Percentiles rank a stretch among this genome's conserved stretches.
These are phyloP conservation scores for Gigaspora rosea DNA, from an alignment of 192 early-diverging fungal species.

Conservation along the genomic window DNA sequence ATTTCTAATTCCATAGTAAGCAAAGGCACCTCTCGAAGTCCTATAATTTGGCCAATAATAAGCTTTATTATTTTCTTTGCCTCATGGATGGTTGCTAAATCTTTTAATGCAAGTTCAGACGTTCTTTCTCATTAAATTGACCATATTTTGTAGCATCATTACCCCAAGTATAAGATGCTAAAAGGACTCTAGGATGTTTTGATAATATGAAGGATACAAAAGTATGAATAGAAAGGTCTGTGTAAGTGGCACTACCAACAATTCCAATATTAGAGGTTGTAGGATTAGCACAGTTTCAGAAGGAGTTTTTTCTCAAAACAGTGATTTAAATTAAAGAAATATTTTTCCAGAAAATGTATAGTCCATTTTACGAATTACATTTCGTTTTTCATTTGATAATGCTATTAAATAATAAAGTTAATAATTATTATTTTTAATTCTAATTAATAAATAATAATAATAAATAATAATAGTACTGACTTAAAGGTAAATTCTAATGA, in stretches of 20 bases:
- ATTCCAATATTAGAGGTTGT: background rate
- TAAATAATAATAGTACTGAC: too few species aligned
- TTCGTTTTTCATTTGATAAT: slow-evolving; percentile 8
- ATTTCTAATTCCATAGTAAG: background rate
- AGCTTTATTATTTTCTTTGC: slow-evolving; percentile 24
- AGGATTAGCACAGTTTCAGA: background rate
- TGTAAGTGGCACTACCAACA: slow-evolving; percentile 30
- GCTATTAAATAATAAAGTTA: background rate
- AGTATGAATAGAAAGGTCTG: slow-evolving; percentile 23
- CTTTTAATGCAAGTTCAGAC: slow-evolving; percentile 26
- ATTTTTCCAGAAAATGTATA: slow-evolving; percentile 32
- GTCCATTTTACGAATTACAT: slow-evolving; percentile 27
- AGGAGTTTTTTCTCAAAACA: slow-evolving; percentile 39
- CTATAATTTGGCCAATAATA: slow-evolving; percentile 33
- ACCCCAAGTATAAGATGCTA: slow-evolving; percentile 33
- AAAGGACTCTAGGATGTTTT: slow-evolving; percentile 6
- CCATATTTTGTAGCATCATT: slow-evolving; percentile 14
- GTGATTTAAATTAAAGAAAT: slow-evolving; percentile 31
- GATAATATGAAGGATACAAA: slow-evolving; percentile 31
- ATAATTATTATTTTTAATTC: background rate
- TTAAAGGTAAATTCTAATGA: too few species aligned
- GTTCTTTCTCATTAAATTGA: background rate
- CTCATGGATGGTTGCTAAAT: slow-evolving; percentile 33
- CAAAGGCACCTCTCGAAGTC: slow-evolving; percentile 29
- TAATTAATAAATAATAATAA: background rate